Conservation (phyloP, 169 alveolate genomes). For the Miamiensis avidus region DNA sequence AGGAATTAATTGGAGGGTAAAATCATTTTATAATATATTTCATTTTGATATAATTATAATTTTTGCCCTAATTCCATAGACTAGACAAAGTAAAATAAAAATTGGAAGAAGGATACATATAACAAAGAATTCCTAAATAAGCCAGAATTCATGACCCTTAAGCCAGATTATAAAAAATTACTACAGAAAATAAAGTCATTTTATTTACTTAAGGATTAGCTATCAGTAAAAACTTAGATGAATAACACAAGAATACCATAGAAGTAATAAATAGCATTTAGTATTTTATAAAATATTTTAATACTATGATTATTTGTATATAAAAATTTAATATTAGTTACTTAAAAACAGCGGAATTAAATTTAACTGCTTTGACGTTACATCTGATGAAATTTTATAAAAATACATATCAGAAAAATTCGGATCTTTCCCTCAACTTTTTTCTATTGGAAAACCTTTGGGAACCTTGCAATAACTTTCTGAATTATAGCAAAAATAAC, state of each 20-base stretch:
- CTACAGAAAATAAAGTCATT: neutral
- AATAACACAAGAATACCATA: too few relatives aligned
- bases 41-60: too few relatives aligned
- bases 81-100: neutral
- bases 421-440: constrained; percentile 46
- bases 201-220: neutral
- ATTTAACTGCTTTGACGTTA: constrained; percentile 37
- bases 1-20: constrained; percentile 53
- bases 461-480: constrained; percentile 32
- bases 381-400: constrained; percentile 35
- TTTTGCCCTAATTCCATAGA: too few relatives aligned
- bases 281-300: too few relatives aligned
- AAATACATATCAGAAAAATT: constrained; percentile 45
- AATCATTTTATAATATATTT: neutral
- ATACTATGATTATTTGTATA: too few relatives aligned
- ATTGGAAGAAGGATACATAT: constrained; percentile 46
- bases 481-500: constrained; percentile 18
- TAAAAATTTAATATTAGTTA: too few relatives aligned
- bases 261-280: neutral
- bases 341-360: constrained; percentile 24
- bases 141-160: neutral
- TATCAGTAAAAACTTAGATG: neutral
- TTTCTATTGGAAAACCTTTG: constrained; percentile 32
- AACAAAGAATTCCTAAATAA: neutral
- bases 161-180: neutral